phyloP scores from a whole-genome alignment of 768 basidiomycete genomes.

The Naematelia encephala region DNA sequence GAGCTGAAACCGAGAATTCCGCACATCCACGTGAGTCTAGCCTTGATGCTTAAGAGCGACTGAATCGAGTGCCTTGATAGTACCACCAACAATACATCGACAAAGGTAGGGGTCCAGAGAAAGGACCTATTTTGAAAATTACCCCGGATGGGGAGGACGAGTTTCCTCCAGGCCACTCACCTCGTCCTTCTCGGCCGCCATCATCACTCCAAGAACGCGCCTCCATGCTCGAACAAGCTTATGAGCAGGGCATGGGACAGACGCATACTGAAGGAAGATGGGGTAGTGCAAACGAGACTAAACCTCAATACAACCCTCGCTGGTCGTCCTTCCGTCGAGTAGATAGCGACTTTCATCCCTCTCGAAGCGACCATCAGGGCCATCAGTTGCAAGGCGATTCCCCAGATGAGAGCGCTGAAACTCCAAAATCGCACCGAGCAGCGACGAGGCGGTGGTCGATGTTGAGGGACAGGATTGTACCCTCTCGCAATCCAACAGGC shows the following conservation, averaged over 20 bases:
- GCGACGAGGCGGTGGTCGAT: slow-evolving; percentile 43
- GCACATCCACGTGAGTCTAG: slow-evolving; percentile 36
- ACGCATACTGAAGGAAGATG: slow-evolving; percentile 11
- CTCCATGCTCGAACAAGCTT: slow-evolving; percentile 8
- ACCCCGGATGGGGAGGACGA: slow-evolving; percentile 47
- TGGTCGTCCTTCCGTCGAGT: not conserved
- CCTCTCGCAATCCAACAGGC: slow-evolving; percentile 12
- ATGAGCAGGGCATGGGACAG: slow-evolving; percentile 3
- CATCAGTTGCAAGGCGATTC: not conserved
- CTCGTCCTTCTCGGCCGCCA: slow-evolving; percentile 16
- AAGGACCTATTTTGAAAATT: slow-evolving; percentile 37
- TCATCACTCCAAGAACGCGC: slow-evolving; percentile 13
- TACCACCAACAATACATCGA: slow-evolving; percentile 36
- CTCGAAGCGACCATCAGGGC: not conserved
- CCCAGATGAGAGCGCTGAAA: slow-evolving; percentile 14
- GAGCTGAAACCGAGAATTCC: slow-evolving; percentile 40
- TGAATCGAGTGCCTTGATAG: slow-evolving; percentile 12
- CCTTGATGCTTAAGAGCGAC: not conserved
- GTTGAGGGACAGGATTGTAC: slow-evolving; percentile 37
- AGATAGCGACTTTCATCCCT: slow-evolving; percentile 6
- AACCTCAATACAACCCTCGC: not conserved
- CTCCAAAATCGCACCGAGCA: slow-evolving; percentile 9
- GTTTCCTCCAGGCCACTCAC: slow-evolving; percentile 40
- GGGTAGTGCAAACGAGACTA: slow-evolving; percentile 9
- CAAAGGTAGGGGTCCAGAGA: slow-evolving; percentile 20